phyloP scores from a whole-genome alignment of 371 early-diverging fungal genomes.

The Mucor ambiguus region DNA sequence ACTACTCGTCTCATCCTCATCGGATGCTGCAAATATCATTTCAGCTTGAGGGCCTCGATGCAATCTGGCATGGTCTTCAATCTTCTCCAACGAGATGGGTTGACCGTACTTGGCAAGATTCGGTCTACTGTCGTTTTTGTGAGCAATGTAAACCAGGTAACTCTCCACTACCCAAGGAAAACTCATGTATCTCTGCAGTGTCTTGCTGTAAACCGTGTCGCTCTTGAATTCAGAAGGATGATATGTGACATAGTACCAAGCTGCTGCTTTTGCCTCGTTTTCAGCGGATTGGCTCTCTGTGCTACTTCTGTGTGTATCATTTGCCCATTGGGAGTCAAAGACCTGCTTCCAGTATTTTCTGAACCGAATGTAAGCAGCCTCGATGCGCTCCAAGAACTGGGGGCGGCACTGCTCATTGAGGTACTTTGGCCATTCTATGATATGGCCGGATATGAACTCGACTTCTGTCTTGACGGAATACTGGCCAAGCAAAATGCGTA shows the following conservation, averaged over 20 bases:
- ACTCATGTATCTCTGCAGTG: conserved; percentile 32
- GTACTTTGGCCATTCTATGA: conserved; percentile 33
- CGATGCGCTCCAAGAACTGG: conserved; percentile 14
- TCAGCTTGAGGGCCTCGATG: background rate
- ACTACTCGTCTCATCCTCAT: background rate
- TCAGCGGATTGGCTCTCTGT: background rate
- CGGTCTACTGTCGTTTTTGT: conserved; percentile 8
- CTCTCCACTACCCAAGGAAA: conserved; percentile 67
- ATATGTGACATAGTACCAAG: conserved; percentile 76
- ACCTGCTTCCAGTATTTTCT: conserved; percentile 35
- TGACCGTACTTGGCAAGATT: background rate
- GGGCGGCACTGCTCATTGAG: conserved; percentile 6
- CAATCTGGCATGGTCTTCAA: background rate
- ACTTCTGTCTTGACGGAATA: conserved; percentile 56
- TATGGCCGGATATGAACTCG: conserved; percentile 43
- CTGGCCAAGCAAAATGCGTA: conserved; percentile 59
- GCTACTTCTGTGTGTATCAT: background rate
- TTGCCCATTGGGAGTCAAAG: conserved; percentile 30
- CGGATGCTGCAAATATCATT: background rate
- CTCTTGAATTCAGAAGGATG: conserved; percentile 35
- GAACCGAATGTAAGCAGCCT: conserved; percentile 36
- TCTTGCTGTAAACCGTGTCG: conserved; percentile 2
- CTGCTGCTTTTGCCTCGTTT: conserved; percentile 57
- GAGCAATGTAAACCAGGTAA: conserved; percentile 48
- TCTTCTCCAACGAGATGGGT: conserved; percentile 9